A percentile compares a stretch with the other conserved stretches of the same genome.
Evolutionary conservation across 2,329 filamentous ascomycete species (phyloP).

Genomic region (Colletotrichum tabaci): DNA sequence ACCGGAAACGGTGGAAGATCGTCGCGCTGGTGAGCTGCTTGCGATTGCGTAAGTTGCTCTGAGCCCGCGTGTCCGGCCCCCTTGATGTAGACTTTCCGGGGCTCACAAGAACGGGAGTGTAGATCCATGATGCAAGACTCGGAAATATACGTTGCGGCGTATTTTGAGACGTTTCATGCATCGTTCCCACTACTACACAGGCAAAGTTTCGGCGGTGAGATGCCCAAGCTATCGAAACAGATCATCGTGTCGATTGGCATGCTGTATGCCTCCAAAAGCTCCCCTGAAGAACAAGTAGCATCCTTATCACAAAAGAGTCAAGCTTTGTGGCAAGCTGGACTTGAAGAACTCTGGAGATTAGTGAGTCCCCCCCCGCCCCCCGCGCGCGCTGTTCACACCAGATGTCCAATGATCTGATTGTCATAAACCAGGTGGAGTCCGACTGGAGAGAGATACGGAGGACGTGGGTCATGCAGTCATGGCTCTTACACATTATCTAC

Average conservation of each 20-base stretch:
- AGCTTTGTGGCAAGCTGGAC: slow-evolving; percentile 43
- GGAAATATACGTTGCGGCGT: slow-evolving; percentile 41
- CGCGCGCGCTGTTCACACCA: too few species aligned
- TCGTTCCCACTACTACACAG: slow-evolving; percentile 46
- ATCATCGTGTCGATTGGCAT: slow-evolving; percentile 44
- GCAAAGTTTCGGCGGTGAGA: slow-evolving; percentile 37
- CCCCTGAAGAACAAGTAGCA: slow-evolving; percentile 30
- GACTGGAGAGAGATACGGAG: slow-evolving; percentile 46
- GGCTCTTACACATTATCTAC: slow-evolving; percentile 50
- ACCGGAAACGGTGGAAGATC: neutral
- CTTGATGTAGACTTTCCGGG: neutral
- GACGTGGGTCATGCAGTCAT: slow-evolving; percentile 49
- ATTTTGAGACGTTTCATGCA: slow-evolving; percentile 46
- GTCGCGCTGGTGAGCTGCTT: neutral
- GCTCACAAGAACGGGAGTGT: neutral
- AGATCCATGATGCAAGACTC: slow-evolving; percentile 1
- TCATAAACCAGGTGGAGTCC: slow-evolving; percentile 43
- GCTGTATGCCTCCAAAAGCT: slow-evolving; percentile 41
- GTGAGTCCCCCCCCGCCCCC: slow-evolving; percentile 12
- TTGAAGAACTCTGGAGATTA: slow-evolving; percentile 35
- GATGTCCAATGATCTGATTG: neutral
- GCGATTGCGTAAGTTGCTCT: slow-evolving; percentile 1
- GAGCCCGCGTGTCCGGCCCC: neutral
- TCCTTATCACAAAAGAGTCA: slow-evolving; percentile 38
- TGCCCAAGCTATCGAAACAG: slow-evolving; percentile 29